Base-by-base conservation (phyloP, 768 basidiomycete species). In the Rhodotorula babjevae region DNA sequence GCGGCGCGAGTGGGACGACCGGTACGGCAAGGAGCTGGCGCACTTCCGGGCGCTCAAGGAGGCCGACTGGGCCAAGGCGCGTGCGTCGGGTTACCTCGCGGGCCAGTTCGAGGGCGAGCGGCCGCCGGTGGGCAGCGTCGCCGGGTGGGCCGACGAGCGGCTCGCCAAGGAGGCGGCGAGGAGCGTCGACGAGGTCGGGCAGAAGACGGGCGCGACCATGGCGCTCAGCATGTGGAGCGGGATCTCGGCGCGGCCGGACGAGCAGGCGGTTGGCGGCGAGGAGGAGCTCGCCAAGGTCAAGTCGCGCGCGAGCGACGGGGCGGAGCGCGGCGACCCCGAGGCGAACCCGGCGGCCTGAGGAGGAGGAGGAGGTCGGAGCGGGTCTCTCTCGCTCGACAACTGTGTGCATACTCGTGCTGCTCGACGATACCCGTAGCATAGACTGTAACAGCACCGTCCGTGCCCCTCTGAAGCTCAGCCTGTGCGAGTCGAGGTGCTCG, bases 181-280 rank as follows among this genome's bases (percentile, higher is more conserved):
- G 58, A 79, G 78, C 50, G 81, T 82, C n/a, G 82, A 82, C 73
- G 78, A 77, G 68, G 71, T 78, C 10, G 76, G 77, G 10, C 72
- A 73, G 67, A 80, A 79, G 78, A 74, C 73, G n/a, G 29, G 52
- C 29, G 71, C 71, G 36, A 79, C 70, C 60, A 73, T 76, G 52
- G 77, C 77, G 2, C 73, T 81, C n/a, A 69, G 75, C 27, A 59
- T 79, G 58, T 81, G 81, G 81, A 76, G 72, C 63, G 75, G 72
- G 68, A 77, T 80, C 69, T 75, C 75, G 52, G 62, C 73, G 4
- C 79, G 79, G 74, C 78, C 80, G 46, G 80, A 81, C 67, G 74
- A 78, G 60, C 73, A 78, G 36, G 76, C 76, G 58, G 36, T 36
- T 9, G 79, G 76, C 0, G 80, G 79, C 3, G 78, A 78, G 14